These are phyloP conservation scores for Bacidia rubella DNA, from an alignment of 495 filamentous ascomycete species.

Conservation along the genomic window DNA sequence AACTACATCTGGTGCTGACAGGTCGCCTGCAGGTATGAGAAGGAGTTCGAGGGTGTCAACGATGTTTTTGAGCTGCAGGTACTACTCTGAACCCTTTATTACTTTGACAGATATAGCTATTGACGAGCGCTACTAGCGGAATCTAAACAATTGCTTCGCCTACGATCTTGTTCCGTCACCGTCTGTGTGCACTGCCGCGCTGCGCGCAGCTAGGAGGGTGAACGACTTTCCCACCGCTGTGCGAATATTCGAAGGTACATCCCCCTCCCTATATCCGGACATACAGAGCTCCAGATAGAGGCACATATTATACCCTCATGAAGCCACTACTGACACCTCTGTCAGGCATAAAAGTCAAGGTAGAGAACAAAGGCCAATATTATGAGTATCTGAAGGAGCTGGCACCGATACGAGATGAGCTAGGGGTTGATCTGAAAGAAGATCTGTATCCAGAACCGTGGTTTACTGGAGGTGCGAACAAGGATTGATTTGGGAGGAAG, in stretches of 20 bases:
- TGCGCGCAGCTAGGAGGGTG: conserved; percentile 84
- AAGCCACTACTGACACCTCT: conserved; percentile 7
- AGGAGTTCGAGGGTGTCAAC: conserved; percentile 94
- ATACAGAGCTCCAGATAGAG: not conserved
- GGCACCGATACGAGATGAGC: conserved; percentile 80
- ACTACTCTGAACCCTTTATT: conserved; percentile 15
- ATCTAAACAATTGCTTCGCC: conserved; percentile 99
- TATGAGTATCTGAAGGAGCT: conserved; percentile 93
- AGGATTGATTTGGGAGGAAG: not conserved
- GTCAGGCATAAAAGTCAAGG: conserved; percentile 94
- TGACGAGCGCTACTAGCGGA: conserved; percentile 56
- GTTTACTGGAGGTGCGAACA: conserved; percentile 21
- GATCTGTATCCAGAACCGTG: conserved; percentile 77
- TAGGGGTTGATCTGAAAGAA: conserved; percentile 85
- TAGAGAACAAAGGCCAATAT: conserved; percentile 96
- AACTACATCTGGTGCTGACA: not conserved
- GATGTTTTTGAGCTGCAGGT: conserved; percentile 99
- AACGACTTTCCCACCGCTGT: conserved; percentile 98
- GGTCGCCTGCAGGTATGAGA: conserved; percentile 72
- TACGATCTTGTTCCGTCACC: conserved; percentile 98
- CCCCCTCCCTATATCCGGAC: conserved; percentile 14
- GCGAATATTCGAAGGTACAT: conserved; percentile 93
- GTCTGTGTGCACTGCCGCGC: conserved; percentile 78
- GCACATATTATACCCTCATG: not conserved
- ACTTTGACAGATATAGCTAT: not conserved